These are phyloP conservation scores for Yamadazyma mexicana DNA, from an alignment of 1,139 yeast genomes.

Conservation along the genomic window DNA sequence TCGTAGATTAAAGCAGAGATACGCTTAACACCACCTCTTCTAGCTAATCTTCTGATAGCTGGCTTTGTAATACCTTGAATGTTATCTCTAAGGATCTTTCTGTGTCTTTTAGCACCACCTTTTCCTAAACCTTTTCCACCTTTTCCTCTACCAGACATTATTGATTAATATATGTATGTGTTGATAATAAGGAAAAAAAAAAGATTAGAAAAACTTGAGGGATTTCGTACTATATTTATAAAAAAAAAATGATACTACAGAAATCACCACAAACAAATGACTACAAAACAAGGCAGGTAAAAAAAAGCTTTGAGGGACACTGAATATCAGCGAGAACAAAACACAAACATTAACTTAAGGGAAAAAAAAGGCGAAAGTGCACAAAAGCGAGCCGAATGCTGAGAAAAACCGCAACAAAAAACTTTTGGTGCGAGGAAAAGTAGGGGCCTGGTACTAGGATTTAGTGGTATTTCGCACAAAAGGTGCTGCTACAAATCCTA, in stretches of 20 bases:
- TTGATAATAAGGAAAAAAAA: conserved; percentile 5
- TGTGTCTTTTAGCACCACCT: conserved; percentile 99
- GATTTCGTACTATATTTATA: conserved; percentile 10
- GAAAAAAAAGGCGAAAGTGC: not conserved
- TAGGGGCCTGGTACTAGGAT: no score
- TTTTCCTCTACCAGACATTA: conserved; percentile 99
- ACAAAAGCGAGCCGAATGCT: no score
- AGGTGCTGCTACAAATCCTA: no score
- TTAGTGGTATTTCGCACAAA: no score
- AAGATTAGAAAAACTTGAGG: conserved; percentile 14
- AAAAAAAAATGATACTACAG: conserved; percentile 2
- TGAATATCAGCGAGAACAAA: conserved; percentile 5
- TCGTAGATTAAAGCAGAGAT: conserved; percentile 98
- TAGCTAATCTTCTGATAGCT: conserved; percentile 99
- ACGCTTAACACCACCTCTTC: conserved; percentile 99
- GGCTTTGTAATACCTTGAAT: conserved; percentile 99
- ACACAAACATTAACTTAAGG: conserved; percentile 2
- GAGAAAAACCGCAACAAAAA: no score
- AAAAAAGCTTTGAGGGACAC: not conserved
- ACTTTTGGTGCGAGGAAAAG: no score
- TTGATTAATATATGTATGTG: conserved; percentile 23
- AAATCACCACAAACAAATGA: conserved; percentile 1
- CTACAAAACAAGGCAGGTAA: not conserved
- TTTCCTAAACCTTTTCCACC: conserved; percentile 99
- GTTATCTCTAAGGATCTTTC: conserved; percentile 99